Conservation (phyloP, 2,329 filamentous ascomycete genomes). For the Aspergillus luchuensis region DNA sequence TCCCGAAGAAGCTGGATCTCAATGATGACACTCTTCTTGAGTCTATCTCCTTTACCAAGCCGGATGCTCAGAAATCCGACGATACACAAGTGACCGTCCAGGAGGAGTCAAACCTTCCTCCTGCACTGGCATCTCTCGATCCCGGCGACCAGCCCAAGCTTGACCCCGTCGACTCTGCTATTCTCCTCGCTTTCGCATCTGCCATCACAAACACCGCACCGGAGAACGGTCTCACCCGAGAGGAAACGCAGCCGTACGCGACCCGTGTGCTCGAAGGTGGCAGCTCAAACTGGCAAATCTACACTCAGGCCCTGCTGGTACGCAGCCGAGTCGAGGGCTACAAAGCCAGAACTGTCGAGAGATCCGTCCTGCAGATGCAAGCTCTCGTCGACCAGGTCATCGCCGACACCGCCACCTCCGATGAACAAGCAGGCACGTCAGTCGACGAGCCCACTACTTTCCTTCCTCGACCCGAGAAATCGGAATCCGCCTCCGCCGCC, state of each 20-base stretch:
- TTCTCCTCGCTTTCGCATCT: constrained; percentile 75
- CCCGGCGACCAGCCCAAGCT: constrained; percentile 82
- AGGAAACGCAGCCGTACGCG: constrained; percentile 90
- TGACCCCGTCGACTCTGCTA: constrained; percentile 81
- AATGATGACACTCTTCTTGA: constrained; percentile 95
- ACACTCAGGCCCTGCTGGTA: constrained; percentile 89
- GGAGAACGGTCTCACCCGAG: constrained; percentile 80
- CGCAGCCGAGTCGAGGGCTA: constrained; percentile 88
- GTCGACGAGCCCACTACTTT: constrained; percentile 69
- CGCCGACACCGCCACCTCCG: constrained; percentile 68
- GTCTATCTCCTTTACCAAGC: constrained; percentile 74
- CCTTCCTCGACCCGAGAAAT: constrained; percentile 71
- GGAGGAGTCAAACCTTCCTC: constrained; percentile 58
- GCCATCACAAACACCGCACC: constrained; percentile 90
- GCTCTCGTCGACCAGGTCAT: constrained; percentile 94
- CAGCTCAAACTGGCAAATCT: constrained; percentile 95
- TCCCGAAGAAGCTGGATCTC: constrained; percentile 71
- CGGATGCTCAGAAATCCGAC: constrained; percentile 45
- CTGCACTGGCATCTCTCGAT: constrained; percentile 64
- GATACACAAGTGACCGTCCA: constrained; percentile 41
- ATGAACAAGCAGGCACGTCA: constrained; percentile 36
- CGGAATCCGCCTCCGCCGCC: constrained; percentile 72
- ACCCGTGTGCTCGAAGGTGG: constrained; percentile 84
- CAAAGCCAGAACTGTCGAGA: constrained; percentile 81
- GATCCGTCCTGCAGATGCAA: constrained; percentile 88